Base-by-base conservation (phyloP, 257 asterid genomes). In the Plantago ovata region DNA sequence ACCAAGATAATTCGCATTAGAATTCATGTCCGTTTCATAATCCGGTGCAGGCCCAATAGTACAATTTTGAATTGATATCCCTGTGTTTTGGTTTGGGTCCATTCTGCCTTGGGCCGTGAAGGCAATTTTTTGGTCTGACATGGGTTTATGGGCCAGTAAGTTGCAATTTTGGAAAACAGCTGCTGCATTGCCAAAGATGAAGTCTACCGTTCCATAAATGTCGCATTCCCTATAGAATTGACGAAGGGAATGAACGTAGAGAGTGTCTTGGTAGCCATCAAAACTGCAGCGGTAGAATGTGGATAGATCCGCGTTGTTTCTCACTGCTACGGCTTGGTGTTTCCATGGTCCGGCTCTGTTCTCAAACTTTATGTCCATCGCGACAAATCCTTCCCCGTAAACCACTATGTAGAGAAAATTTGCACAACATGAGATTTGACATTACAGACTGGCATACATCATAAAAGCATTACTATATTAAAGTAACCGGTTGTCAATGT, bases 271-370 rank as follows among this genome's bases (percentile, higher is more conserved):
- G 65, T 87, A 75, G 0, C 96, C 96, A 28, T 92, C 98, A 73
- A 92, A 81, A 75, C 98, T 92, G 84, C 96, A 92, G 15, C 98
- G 87, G 82, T 62, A 92, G 78, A 92, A 88, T 47, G 96, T 96
- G 0, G 98, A 92, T 6, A 79, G 88, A 73, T 92, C 98, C 1
- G 96, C 86, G 64, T 88, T 95, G 32, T 88, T 96, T 0, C 98
- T 94, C 5, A 88, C 88, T 1, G 96, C 98, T 72, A 92, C 96
- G 0, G 84, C 98, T 45, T 88, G 98, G 64, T 72, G 94, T 52
- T 64, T 82, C 46, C 70, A 69, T 5, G 96, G 93, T 21, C 96
- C 95, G 10, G 98, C 98, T 8, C 96, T 92, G 91, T 92, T 92
- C 10, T 95, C 95, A 64, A 92, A 83, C 48, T 95, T 83, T 9